Conservation (phyloP, 352 stramenopile genomes). For the Pythium chondricola region DNA sequence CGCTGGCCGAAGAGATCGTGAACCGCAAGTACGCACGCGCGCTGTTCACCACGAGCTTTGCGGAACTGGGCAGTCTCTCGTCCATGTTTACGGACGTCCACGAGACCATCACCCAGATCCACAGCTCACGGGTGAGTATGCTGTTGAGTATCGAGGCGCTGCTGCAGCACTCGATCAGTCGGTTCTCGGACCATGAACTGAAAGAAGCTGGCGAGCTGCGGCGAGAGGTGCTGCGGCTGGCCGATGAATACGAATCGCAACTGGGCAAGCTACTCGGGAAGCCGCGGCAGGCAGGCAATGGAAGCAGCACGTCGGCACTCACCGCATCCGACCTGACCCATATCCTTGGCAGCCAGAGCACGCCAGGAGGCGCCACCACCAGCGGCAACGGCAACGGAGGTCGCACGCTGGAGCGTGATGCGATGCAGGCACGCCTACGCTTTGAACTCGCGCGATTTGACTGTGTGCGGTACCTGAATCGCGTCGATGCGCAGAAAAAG, state of each 20-base stretch:
- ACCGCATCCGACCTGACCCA: constrained; percentile 11
- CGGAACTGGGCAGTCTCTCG: constrained; percentile 62
- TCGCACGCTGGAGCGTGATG: constrained; percentile 51
- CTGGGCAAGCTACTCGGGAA: constrained; percentile 80
- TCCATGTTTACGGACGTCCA: constrained; percentile 81
- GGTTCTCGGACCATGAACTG: constrained; percentile 69
- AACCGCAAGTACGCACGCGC: constrained; percentile 71
- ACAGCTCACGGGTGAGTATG: constrained; percentile 81
- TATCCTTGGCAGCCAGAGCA: constrained; percentile 12
- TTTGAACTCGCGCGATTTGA: constrained; percentile 85
- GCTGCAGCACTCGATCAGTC: constrained; percentile 53
- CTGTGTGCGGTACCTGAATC: constrained; percentile 78
- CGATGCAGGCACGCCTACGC: constrained; percentile 44
- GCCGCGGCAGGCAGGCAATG: constrained; percentile 28
- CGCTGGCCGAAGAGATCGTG: constrained; percentile 64
- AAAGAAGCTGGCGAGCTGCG: constrained; percentile 64
- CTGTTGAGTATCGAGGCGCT: constrained; percentile 73
- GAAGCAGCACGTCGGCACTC: constrained; percentile 7
- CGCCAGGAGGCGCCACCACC: background rate
- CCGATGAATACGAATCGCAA: constrained; percentile 77
- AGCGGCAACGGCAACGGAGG: constrained; percentile 4
- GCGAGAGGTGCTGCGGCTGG: constrained; percentile 57
- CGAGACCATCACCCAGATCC: constrained; percentile 72
- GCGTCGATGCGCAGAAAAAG: constrained; percentile 81
- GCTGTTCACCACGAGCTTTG: constrained; percentile 82